Base-by-base conservation (phyloP, 371 early-diverging fungal genomes). In the Homolaphlyctis polyrhiza region DNA sequence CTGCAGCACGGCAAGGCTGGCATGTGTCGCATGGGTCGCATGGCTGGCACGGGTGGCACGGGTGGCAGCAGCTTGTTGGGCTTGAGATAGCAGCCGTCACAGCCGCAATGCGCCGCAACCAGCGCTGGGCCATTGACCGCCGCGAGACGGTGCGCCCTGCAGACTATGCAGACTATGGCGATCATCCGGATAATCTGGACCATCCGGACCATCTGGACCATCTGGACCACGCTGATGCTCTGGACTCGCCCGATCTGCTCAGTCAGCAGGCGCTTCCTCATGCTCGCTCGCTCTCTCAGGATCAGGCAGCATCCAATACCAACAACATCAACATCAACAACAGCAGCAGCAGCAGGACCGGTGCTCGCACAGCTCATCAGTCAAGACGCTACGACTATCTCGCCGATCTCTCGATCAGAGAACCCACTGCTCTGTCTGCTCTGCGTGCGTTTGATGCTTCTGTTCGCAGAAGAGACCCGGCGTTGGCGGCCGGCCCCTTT, bases 31-130 rank as follows among this genome's bases (percentile, higher is more conserved):
- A 21, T 21, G 43, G 43, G 43, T 27, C 14, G 23, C 11, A 23
- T 55, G 64, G 34, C 66, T 70, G 21, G 90, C 90, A n/a, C n/a
- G n/a, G n/a, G n/a, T n/a, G n/a, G 67, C 69, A 88, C 18, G 70
- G 74, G 45, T 90, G 91, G 91, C 67, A 75, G n/a, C 87, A 89
- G 69, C 74, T 93, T 45, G 75, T 93, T 45, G 86, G 89, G 75
- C 82, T 88, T 16, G 93, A 93, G 74, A 89, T 91, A 54, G 86
- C 86, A 61, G 82, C 81, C 64, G 91, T 93, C 47, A 88, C 87
- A 23, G 86, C 83, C 66, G 87, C 88, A 35, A 91, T 93, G 91
- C 82, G 91, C n/a, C 89, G 89, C 75, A 91, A 90, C 72, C 87
- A 89, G 60, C 87, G 91, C 28, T 93, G 92, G 92, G 50, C 63